Evolutionary conservation across 208 protist species (phyloP).

Genomic region (Wallacemonas rigidus): DNA sequence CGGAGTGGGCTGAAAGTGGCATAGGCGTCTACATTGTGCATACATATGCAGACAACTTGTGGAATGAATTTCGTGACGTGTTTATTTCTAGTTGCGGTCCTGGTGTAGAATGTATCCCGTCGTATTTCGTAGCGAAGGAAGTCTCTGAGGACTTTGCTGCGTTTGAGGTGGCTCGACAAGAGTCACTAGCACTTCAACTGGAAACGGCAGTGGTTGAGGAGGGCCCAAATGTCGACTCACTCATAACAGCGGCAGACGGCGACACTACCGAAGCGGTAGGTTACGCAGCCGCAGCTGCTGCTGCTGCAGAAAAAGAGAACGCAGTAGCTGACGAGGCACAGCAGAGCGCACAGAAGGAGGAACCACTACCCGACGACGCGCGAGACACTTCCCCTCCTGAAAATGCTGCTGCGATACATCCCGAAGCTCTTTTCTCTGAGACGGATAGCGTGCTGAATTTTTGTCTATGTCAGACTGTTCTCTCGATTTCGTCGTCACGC

Average conservation of each 20-base stretch:
- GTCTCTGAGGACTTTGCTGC: constrained; percentile 12
- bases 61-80: constrained; percentile 45
- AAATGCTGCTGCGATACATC: neutral
- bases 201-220: no score
- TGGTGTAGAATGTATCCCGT: constrained; percentile 20
- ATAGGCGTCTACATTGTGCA: constrained; percentile 67
- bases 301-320: neutral
- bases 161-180: constrained; percentile 21
- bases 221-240: no score
- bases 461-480: constrained; percentile 59
- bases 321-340: neutral
- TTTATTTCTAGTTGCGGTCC: constrained; percentile 35
- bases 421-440: constrained; percentile 25
- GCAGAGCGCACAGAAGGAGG: neutral
- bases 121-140: constrained; percentile 31
- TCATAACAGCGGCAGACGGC: no score
- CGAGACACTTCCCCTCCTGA: constrained; percentile 3
- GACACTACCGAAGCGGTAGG: neutral
- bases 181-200: no score
- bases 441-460: constrained; percentile 57
- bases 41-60: constrained; percentile 63
- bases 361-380: neutral
- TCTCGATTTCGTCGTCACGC: constrained; percentile 28
- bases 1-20: constrained; percentile 22
- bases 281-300: neutral